phyloP scores from a whole-genome alignment of 1,284 basidiomycete genomes.

The Lentinula novae-zelandiae region DNA sequence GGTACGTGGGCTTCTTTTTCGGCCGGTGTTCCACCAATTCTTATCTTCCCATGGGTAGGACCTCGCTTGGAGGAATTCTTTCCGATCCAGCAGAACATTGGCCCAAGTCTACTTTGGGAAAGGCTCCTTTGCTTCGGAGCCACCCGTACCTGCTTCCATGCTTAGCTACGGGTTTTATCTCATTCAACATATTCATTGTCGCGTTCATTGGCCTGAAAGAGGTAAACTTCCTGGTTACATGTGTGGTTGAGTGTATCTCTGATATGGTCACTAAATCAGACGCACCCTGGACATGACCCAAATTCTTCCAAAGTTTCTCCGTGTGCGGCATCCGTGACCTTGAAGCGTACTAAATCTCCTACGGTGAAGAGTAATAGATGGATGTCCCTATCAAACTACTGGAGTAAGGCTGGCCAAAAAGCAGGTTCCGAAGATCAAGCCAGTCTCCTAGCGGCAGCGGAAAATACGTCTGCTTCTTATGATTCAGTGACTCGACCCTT shows the following conservation, averaged over 20 bases:
- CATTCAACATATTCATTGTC: neutral
- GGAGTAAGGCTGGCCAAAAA: neutral
- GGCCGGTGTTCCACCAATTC: neutral
- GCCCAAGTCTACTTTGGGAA: neutral
- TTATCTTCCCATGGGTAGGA: neutral
- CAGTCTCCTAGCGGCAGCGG: neutral
- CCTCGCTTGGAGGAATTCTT: neutral
- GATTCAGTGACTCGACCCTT: neutral
- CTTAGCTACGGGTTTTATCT: neutral
- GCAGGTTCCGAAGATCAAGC: neutral
- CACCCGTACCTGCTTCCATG: neutral
- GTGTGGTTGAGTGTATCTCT: neutral
- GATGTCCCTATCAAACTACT: neutral
- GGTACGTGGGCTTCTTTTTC: neutral
- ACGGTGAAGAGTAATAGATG: neutral
- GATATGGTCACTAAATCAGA: neutral
- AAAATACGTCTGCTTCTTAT: neutral
- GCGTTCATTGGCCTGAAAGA: neutral
- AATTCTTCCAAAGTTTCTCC: neutral
- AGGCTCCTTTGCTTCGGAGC: neutral
- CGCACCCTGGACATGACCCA: neutral
- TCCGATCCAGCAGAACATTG: neutral
- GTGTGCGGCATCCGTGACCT: neutral
- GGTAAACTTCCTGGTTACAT: neutral
- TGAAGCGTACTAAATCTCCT: neutral